Evolutionary conservation across 2,329 filamentous ascomycete species (phyloP), one percentile per base, ranked within the genome.

Genomic region (Gaeumannomyces tritici): DNA sequence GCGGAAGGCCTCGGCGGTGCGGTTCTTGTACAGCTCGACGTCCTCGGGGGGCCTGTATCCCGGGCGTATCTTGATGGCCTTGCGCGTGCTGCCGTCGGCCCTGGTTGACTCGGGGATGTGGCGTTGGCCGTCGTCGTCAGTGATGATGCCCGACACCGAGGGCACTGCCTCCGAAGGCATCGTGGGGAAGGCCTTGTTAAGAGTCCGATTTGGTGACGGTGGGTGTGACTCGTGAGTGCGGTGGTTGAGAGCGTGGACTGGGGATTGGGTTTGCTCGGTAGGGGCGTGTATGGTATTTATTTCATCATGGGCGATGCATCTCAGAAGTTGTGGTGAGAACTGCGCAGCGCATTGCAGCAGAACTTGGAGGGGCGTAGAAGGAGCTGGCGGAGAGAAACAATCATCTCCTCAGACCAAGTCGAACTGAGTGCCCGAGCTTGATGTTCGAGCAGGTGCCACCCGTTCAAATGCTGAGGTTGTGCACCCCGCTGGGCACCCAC

Each of bases 11-110:
- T 95, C 89, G 60, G 93, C 93, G 1, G 88, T 92, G 63, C 90
- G 88, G 75, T 96, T 97, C 79, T 92, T 96, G 83, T 99, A 99
- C 57, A 96, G 81, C 72, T 97, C 92, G 66, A 98, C 89, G 75
- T 99, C 95, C 77, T 99, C 95, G 0, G 93, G 91, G 1, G 95
- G 96, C 42, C 88, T 87, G 76, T 97, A 99, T 62, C 95, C 96
- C 0, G 95, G 93, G 33, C 91, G 87, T 65, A 99, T 91, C 71
- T 91, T 91, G 72, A 98, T 98, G 70, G 96, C 93, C 72, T 90
- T 96, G 63, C 95, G 87, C n/a, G 90, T 90, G 60, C 89, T 91
- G 63, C 95, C 95, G 72, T 99, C 95, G 28, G 95, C 78, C 62
- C 96, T 89, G 56, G 86, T 79, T 0, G 93, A 98, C 56, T 93